phyloP scores from a whole-genome alignment of 768 basidiomycete genomes.

The Obba rivulosa region DNA sequence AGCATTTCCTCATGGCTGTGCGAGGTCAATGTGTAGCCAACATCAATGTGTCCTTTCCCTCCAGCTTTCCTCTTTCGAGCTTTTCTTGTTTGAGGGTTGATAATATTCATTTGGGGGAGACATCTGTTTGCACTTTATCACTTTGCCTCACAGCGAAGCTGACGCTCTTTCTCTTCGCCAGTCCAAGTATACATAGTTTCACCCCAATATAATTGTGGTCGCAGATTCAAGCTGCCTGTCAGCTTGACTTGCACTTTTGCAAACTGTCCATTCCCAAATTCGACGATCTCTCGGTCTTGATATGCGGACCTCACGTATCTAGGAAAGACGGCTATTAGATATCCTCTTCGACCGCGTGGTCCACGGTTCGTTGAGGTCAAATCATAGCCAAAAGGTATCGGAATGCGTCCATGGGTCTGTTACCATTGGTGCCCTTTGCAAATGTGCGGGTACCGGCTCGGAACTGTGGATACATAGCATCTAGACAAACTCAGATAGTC shows the following conservation, averaged over 20 bases:
- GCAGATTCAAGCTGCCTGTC: too few relatives aligned
- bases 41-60: constrained; percentile 21
- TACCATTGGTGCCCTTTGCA: neutral
- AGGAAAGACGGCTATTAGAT: constrained; percentile 11
- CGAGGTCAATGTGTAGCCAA: constrained; percentile 66
- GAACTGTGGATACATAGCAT: constrained; percentile 1
- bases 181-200: too few relatives aligned
- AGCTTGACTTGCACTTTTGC: too few relatives aligned
- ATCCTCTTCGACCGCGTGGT: constrained; percentile 12
- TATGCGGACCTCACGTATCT: too few relatives aligned
- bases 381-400: constrained; percentile 19
- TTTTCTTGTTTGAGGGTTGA: constrained; percentile 2
- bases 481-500: too few relatives aligned
- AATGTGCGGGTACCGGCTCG: constrained; percentile 4
- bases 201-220: too few relatives aligned
- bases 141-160: too few relatives aligned
- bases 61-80: constrained; percentile 1
- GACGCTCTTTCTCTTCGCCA: neutral
- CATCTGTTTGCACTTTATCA: too few relatives aligned
- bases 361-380: constrained; percentile 27
- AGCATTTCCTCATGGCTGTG: constrained; percentile 34
- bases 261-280: too few relatives aligned
- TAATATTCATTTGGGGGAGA: neutral
- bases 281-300: too few relatives aligned
- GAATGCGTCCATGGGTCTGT: neutral